Evolutionary conservation across 139 green algal genomes (phyloP), one percentile per base, ranked within the genome.

Genomic region (Closterium sp.): DNA sequence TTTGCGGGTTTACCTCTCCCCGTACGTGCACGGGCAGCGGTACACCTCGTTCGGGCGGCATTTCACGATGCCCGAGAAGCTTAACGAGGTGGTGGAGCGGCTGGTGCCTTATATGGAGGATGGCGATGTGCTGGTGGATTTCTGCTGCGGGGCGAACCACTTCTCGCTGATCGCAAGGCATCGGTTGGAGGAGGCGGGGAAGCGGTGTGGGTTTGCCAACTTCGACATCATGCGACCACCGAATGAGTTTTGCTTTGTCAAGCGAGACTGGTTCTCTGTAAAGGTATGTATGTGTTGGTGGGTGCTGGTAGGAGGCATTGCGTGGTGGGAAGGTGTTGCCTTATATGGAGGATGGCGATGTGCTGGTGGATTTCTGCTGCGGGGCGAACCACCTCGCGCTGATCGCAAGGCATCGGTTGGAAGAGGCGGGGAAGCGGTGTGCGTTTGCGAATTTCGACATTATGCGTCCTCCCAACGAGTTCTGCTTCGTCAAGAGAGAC

Each of bases 11-110:
- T 93, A 96, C 79, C 91, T 96, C 31, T 95, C 94, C 6, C 95
- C 95, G 10, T 96, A 94, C 89, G 90, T 96, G 28, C 95, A 92
- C 38, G 94, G 92, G 1, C 45, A 88, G 79, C 38, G 95, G 89
- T 97, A 97, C 95, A 96, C 94, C 1, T 96, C 93, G 28, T 97
- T 95, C 89, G 96, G 96, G n/a, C 96, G 96, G 31, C 96, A 97
- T 90, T 97, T 97, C 92, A 96, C 96, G 34, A 85, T 93, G 45
- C 7, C 19, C 32, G 50, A 85, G 5, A 86, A 94, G 73, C 87
- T 96, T 24, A 6, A 94, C 38, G n/a, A 86, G 19, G 87, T 96
- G 21, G 91, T 94, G 22, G 38, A 91, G 21, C 22, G 88, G 87
- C 32, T 94, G 88, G 70, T 79, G 21, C 70, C 88, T 10, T 94